phyloP scores from a whole-genome alignment of 805 yeast species.

The Pichia manshurica region DNA sequence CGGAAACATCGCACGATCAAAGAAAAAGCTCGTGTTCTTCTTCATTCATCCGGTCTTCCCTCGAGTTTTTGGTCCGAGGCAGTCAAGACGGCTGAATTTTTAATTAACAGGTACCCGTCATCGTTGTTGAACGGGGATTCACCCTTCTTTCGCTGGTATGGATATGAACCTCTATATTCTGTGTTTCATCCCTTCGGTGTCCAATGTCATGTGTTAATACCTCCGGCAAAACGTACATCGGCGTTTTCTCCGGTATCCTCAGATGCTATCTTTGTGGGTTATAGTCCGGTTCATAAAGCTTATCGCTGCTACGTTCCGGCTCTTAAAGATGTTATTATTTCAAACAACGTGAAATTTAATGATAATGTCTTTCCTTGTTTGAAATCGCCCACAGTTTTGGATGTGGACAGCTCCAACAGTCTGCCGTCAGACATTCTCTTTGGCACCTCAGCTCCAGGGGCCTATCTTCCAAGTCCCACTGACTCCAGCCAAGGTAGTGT shows the following conservation, averaged over 20 bases:
- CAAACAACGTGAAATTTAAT: slow-evolving; percentile 6
- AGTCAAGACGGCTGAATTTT: slow-evolving; percentile 6
- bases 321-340: slow-evolving; percentile 15
- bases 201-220: background rate
- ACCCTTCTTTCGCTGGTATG: slow-evolving; percentile 5
- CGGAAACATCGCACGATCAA: slow-evolving; percentile 9
- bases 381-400: background rate
- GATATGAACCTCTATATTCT: background rate
- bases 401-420: background rate
- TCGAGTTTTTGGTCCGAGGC: slow-evolving; percentile 6
- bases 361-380: background rate
- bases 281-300: slow-evolving; percentile 6
- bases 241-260: slow-evolving; percentile 2
- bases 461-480: background rate
- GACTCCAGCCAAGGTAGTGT: background rate
- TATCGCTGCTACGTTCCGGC: slow-evolving; percentile 5
- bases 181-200: slow-evolving; percentile 2
- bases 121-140: background rate
- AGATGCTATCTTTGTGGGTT: slow-evolving; percentile 8
- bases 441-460: background rate
- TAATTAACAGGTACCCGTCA: slow-evolving; percentile 4
- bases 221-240: background rate
- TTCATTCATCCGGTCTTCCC: slow-evolving; percentile 1
- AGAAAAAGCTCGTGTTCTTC: background rate
- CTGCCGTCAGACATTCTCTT: background rate